These are phyloP conservation scores for Alternaria infectoria DNA, from an alignment of 2,329 filamentous ascomycete species.

Conservation along the genomic window DNA sequence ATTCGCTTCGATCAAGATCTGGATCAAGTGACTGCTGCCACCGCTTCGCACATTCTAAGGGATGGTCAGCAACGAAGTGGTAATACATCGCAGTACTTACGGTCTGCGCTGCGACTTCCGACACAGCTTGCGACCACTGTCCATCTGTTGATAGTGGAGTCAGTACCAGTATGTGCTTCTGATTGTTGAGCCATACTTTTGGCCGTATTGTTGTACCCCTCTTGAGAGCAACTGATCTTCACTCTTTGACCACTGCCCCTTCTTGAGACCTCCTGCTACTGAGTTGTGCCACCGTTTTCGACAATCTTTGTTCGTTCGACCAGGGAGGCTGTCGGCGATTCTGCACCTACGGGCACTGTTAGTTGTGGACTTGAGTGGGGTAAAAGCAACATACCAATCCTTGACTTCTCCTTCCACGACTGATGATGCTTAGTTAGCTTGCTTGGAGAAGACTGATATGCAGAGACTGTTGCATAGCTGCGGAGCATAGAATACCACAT, in stretches of 20 bases:
- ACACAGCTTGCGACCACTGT: slow-evolving; percentile 51
- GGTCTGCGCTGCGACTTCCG: slow-evolving; percentile 49
- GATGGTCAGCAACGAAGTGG: neutral
- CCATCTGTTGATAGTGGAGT: slow-evolving; percentile 42
- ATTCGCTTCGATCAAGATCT: slow-evolving; percentile 49
- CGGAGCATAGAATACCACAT: neutral
- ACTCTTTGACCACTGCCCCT: slow-evolving; percentile 50
- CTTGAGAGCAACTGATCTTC: slow-evolving; percentile 43
- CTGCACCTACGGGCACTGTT: slow-evolving; percentile 35
- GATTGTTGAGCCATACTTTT: slow-evolving; percentile 32
- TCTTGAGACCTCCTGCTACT: slow-evolving; percentile 47
- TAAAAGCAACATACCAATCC: slow-evolving; percentile 31
- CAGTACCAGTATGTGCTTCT: neutral
- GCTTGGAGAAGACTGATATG: neutral
- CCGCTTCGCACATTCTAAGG: slow-evolving; percentile 55
- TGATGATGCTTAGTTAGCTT: slow-evolving; percentile 3
- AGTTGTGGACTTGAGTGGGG: neutral
- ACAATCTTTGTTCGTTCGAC: slow-evolving; percentile 54
- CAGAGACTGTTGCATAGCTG: neutral
- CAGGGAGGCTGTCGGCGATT: slow-evolving; percentile 48
- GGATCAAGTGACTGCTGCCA: slow-evolving; percentile 56
- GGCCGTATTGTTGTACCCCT: slow-evolving; percentile 47
- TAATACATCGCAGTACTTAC: slow-evolving; percentile 30
- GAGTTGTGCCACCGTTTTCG: slow-evolving; percentile 54
- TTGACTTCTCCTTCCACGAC: slow-evolving; percentile 31